Base-by-base conservation (phyloP, 2,329 filamentous ascomycete genomes). In the Claviceps quebecensis region DNA sequence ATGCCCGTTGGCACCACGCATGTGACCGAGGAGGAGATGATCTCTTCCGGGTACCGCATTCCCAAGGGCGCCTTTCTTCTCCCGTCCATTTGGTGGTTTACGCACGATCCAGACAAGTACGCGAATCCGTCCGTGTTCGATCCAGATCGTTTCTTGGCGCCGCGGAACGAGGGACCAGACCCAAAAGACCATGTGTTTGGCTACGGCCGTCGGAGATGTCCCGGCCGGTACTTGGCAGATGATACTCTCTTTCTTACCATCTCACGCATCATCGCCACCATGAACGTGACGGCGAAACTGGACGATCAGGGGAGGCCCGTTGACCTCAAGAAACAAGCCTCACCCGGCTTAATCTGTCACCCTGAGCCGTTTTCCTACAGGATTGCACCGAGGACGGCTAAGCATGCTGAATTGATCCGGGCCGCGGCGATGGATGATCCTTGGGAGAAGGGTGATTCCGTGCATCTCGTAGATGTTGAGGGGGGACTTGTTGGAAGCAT, bases 101-200 rank as follows among this genome's bases (percentile, higher is more conserved):
- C 82, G 23, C 84, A 87, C 63, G 84, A 88, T 58, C 76, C 80
- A 2, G 77, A 81, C 38, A 78, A 78, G 1, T 87, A 88, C 61
- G 71, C 76, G 0, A 48, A 65, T 9, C 67, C 67, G 0, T 54
- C 53, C 4, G 14, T 23, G 1, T 70, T 70, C 22, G 56, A 66
- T 23, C 67, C 66, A 0, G 62, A 63, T 1, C 59, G 67, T 0
- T 69, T 59, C 54, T 54, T 68, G 3, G 45, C 41, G 26, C 46
- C 46, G 1, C 52, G 58, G 7, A 59, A 61, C 0, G 61, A 63
- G 26, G 26, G 26, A 14, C 64, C 61, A 0, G 61, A 66, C 7
- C 64, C 68, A 0, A 29, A 26, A 0, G 45, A 46, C 0, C 50
- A 60, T 0, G 59, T 58, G 1, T 70, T 68, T 46, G 68, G 67